Conservation (phyloP, 2,329 filamentous ascomycete species). For the Colletotrichum shisoi region DNA sequence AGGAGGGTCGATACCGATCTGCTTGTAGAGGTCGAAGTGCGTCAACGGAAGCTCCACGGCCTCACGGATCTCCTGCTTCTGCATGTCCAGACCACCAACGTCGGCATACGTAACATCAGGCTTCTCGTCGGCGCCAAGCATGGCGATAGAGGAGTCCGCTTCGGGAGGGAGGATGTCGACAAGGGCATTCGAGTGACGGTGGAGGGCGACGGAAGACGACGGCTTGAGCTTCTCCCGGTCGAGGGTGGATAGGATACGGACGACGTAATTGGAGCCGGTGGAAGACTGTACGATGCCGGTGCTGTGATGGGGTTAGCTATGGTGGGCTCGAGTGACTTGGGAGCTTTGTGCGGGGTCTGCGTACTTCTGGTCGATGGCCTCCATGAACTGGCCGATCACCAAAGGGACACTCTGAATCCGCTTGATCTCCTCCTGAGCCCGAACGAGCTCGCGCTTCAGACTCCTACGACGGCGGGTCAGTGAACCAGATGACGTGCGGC, state of each 20-base stretch:
- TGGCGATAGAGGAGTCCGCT: constrained; percentile 97
- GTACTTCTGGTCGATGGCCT: constrained; percentile 99
- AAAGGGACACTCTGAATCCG: constrained; percentile 97
- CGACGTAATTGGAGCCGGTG: constrained; percentile 98
- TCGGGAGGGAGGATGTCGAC: constrained; percentile 99
- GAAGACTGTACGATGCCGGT: constrained; percentile 98
- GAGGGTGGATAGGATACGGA: constrained; percentile 96
- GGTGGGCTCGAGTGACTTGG: not conserved
- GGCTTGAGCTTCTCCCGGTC: constrained; percentile 98
- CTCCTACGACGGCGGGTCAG: constrained; percentile 64
- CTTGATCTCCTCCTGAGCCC: constrained; percentile 99
- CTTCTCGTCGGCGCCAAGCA: constrained; percentile 96
- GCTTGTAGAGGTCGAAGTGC: constrained; percentile 98
- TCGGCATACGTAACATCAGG: constrained; percentile 98
- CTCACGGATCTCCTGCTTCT: constrained; percentile 99
- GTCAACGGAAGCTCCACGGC: constrained; percentile 96
- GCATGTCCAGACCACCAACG: constrained; percentile 97
- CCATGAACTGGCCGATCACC: constrained; percentile 99
- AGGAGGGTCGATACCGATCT: constrained; percentile 98
- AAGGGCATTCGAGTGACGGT: constrained; percentile 97
- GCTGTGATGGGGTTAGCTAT: constrained; percentile 56
- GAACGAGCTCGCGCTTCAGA: constrained; percentile 94
- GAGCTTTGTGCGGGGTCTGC: constrained; percentile 42
- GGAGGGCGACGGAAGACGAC: constrained; percentile 94
- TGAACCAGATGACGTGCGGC: constrained; percentile 5